Base-by-base conservation (phyloP, 345 rosid species). In the Erucastrum elatum region DNA sequence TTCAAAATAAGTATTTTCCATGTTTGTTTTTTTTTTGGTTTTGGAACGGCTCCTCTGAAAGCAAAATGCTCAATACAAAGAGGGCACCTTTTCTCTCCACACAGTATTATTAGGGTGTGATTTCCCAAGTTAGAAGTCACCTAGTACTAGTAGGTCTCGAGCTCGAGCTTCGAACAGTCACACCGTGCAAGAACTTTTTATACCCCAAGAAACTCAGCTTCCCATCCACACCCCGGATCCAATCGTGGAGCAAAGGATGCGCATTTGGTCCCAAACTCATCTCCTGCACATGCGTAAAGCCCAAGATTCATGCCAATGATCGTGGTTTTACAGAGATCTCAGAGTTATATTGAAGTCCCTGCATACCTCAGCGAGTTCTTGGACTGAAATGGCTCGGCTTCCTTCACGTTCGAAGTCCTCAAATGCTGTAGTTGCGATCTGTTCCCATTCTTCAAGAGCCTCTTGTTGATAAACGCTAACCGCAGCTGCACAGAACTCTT, bases 401-500 rank as follows among this genome's bases (percentile, higher is more conserved):
- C 98, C 99, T 78, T 90, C 97, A 71, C 85, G 89, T 66, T 93
- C 99, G 53, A 95, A 93, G 71, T 91, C 77, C 41, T 93, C 98
- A 79, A 90, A 94, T 55, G 98, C 98, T 80, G 81, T 67, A 31
- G 86, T 89, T 73, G 97, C 96, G 69, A 82, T 89, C 67, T 93
- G 91, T 75, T 95, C 95, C 99, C 99, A 93, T 72, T 84, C 80
- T 80, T 92, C 99, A 59, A 93, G 90, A 30, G 99, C 97, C 83
- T 92, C 99, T 9, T 93, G 90, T 87, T 94, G 99, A 84, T 94
- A 90, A 64, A 94, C 94, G 15, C 97, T 94, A 17, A 93, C 81
- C 6, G 94, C 82, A 76, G 99, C 98, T 17, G 97, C 97, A 81
- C 96, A 91, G 69, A 91, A 94, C 86, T 94, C 99, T 75, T 91